Base-by-base conservation (phyloP, 345 rosid genomes). In the Tarenaya hassleriana region DNA sequence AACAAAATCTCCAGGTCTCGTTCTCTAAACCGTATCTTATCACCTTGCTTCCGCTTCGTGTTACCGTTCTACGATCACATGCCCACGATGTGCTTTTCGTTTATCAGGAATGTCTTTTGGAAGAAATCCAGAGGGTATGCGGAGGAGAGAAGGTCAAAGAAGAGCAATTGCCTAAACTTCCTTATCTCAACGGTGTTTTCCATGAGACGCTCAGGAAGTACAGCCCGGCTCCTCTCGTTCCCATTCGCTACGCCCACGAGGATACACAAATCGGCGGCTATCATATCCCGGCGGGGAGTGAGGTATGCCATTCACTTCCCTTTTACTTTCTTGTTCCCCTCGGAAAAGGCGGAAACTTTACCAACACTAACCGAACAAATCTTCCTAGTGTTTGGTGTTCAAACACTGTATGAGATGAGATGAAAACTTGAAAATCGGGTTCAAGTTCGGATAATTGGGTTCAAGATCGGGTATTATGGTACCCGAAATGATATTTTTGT, bases 191-290 rank as follows among this genome's bases (percentile, higher is more conserved):
- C 56, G 88, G 75, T 38, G 59, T 91, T 34, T 87, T 91, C 52
- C 92, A 91, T 59, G 96, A 87, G 69, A 91, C 96, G 1, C 74
- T 84, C 0, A 81, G 95, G 55, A 84, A 84, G 70, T 56, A 87
- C 61, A 84, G 86, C 56, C 95, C 96, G 0, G 80, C 63, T 63
- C 90, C 90, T 19, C 19, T 82, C 16, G 62, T 84, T 58, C 98
- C 96, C 10, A 41, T 77, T 67, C 77, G 96, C 34, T 75, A 69
- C 44, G 96, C 60, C 0, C 92, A 80, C n/a, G 88, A 82, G 57
- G 95, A 87, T 63, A 82, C 90, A 0, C 69, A 86, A 62, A 41
- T 82, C 34, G 96, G 96, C 46, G 95, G 96, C 13, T 77, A 71
- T 64, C 34, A 67, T 31, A 18, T 91, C 58, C 98, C 86, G 20